These are phyloP conservation scores for Fusarium goolgardi DNA, from an alignment of 2,329 filamentous ascomycete species.

Conservation along the genomic window DNA sequence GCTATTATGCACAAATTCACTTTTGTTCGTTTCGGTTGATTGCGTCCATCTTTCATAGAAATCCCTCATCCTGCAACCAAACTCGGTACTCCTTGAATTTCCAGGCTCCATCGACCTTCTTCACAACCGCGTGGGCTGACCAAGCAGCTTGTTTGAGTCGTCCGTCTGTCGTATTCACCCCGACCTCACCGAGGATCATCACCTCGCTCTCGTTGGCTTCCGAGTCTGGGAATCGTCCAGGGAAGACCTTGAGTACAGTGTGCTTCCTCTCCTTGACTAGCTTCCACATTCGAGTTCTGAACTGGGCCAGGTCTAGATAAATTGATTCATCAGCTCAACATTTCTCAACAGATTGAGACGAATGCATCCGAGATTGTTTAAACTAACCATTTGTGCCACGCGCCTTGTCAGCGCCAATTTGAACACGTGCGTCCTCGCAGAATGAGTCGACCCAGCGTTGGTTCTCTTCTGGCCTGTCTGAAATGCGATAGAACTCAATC, in stretches of 20 bases:
- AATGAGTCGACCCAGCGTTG: constrained; percentile 60
- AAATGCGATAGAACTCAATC: constrained; percentile 57
- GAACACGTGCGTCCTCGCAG: constrained; percentile 55
- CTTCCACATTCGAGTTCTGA: constrained; percentile 60
- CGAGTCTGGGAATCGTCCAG: constrained; percentile 50
- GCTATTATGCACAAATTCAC: constrained; percentile 32
- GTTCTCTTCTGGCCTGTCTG: constrained; percentile 56
- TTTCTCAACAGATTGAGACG: constrained; percentile 7
- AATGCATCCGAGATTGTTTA: constrained; percentile 5
- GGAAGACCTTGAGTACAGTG: constrained; percentile 57
- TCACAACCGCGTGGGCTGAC: constrained; percentile 50
- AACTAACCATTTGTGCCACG: constrained; percentile 51
- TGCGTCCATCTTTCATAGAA: constrained; percentile 23
- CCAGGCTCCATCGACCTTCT: constrained; percentile 48
- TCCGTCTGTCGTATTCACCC: constrained; percentile 46
- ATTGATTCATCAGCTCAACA: constrained; percentile 9
- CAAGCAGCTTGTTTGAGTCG: constrained; percentile 45
- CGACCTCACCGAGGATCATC: constrained; percentile 51
- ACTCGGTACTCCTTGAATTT: constrained; percentile 51
- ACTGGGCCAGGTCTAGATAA: constrained; percentile 54
- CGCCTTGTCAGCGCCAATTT: constrained; percentile 56
- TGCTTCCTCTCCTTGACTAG: constrained; percentile 55
- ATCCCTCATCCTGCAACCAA: constrained; percentile 48
- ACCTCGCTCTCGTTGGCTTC: constrained; percentile 52
- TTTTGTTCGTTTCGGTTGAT: constrained; percentile 7